Conservation (phyloP, 2,329 filamentous ascomycete species). For the Colletotrichum tamarilloi region DNA sequence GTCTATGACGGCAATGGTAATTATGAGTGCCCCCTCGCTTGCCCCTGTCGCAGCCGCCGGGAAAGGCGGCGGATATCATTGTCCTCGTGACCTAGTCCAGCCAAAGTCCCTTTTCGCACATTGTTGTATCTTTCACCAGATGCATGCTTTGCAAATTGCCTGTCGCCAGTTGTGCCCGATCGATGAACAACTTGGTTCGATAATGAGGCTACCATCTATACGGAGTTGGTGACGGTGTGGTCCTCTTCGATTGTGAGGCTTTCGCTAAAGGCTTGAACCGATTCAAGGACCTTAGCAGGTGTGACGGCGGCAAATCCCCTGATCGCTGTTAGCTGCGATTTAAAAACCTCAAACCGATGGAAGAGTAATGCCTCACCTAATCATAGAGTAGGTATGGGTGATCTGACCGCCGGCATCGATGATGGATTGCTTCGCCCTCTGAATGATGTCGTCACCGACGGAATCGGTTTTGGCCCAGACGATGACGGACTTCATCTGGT, state of each 20-base stretch:
- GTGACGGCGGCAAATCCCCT: slow-evolving; percentile 85
- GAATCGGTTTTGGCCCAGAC: slow-evolving; percentile 80
- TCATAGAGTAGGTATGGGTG: slow-evolving; percentile 78
- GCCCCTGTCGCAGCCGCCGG: slow-evolving; percentile 25
- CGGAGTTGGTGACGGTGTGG: slow-evolving; percentile 64
- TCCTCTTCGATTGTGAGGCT: slow-evolving; percentile 78
- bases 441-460: slow-evolving; percentile 71
- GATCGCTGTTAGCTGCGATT: slow-evolving; percentile 40
- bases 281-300: slow-evolving; percentile 75
- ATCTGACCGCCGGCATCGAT: slow-evolving; percentile 77
- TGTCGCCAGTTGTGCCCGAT: slow-evolving; percentile 1
- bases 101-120: slow-evolving; percentile 25
- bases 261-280: slow-evolving; percentile 68
- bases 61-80: slow-evolving; percentile 33
- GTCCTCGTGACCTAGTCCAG: slow-evolving; percentile 32
- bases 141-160: slow-evolving; percentile 1
- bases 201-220: neutral
- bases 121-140: slow-evolving; percentile 12
- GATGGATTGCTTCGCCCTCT: slow-evolving; percentile 78
- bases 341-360: too few relatives aligned
- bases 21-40: slow-evolving; percentile 27
- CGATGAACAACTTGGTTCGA: neutral
- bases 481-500: slow-evolving; percentile 78
- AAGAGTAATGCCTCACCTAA: slow-evolving; percentile 66
- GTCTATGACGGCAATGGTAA: slow-evolving; percentile 26